Evolutionary conservation across 306 rosid genomes (phyloP).

Genomic region (Ochetophila trinervis): DNA sequence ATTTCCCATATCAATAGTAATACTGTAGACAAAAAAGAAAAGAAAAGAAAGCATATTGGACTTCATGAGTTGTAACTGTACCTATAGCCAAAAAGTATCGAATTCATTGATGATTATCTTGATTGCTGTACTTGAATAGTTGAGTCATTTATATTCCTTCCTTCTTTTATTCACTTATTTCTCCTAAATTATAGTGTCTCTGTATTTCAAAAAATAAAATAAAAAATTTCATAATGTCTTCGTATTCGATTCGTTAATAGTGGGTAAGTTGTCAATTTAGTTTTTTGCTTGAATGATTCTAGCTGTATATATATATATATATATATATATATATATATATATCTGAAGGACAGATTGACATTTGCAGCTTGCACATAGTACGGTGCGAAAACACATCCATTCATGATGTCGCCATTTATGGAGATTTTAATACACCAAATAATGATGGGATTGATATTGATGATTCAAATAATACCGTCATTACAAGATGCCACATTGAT

Average conservation of each 20-base stretch:
- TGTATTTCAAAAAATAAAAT: too few species aligned
- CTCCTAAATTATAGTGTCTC: neutral
- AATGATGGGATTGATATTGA: slow-evolving; percentile 92
- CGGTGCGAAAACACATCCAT: slow-evolving; percentile 49
- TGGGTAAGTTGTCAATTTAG: neutral
- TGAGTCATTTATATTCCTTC: neutral
- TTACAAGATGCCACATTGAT: slow-evolving; percentile 73
- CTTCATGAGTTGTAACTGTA: too few species aligned
- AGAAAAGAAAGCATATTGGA: too few species aligned
- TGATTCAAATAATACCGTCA: slow-evolving; percentile 79
- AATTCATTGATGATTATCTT: neutral
- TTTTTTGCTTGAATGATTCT: neutral
- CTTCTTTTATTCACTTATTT: neutral
- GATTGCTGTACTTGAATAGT: neutral
- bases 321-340: too few species aligned
- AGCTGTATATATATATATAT: too few species aligned
- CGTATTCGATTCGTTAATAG: neutral
- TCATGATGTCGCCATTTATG: slow-evolving; percentile 64
- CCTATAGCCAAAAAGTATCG: too few species aligned
- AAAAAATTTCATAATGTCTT: neutral
- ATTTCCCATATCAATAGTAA: too few species aligned
- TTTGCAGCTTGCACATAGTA: slow-evolving; percentile 81
- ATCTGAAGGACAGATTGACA: slow-evolving; percentile 11
- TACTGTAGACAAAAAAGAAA: too few species aligned
- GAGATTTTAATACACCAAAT: slow-evolving; percentile 84